Evolutionary conservation across 2,329 filamentous ascomycete genomes (phyloP).

Genomic region (Chalara sp.): DNA sequence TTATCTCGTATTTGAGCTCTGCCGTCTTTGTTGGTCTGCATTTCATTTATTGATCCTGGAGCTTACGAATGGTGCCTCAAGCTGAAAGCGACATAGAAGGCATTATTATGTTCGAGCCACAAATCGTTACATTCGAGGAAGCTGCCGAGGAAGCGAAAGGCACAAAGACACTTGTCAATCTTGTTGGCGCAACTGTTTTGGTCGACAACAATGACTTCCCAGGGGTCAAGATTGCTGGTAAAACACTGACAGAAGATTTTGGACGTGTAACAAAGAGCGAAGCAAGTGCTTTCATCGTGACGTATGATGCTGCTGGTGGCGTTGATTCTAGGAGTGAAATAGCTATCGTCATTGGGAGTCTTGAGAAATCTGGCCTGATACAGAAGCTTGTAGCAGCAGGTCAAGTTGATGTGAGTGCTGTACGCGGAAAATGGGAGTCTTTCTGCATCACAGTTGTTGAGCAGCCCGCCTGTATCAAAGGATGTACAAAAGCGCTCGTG

Average conservation of each 20-base stretch:
- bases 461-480: slow-evolving; percentile 39
- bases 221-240: slow-evolving; percentile 58
- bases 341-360: slow-evolving; percentile 59
- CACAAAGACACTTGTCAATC: neutral
- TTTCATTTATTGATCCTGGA: too few species aligned
- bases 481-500: slow-evolving; percentile 49
- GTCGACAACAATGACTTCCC: slow-evolving; percentile 53
- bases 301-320: slow-evolving; percentile 1
- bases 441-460: slow-evolving; percentile 51
- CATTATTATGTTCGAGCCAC: too few species aligned
- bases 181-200: slow-evolving; percentile 37
- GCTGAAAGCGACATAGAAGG: too few species aligned
- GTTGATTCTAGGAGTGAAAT: slow-evolving; percentile 16
- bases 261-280: slow-evolving; percentile 62
- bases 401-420: slow-evolving; percentile 47
- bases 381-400: slow-evolving; percentile 46
- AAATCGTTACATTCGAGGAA: too few species aligned
- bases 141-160: too few species aligned
- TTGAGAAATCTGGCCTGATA: slow-evolving; percentile 55
- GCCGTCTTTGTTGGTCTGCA: too few species aligned
- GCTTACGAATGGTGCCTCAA: too few species aligned
- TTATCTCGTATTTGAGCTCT: too few species aligned
- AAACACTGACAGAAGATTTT: slow-evolving; percentile 60
- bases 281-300: slow-evolving; percentile 6
- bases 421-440: slow-evolving; percentile 61